phyloP scores from a whole-genome alignment of 1,284 basidiomycete species.

The Psilocybe mexicana region DNA sequence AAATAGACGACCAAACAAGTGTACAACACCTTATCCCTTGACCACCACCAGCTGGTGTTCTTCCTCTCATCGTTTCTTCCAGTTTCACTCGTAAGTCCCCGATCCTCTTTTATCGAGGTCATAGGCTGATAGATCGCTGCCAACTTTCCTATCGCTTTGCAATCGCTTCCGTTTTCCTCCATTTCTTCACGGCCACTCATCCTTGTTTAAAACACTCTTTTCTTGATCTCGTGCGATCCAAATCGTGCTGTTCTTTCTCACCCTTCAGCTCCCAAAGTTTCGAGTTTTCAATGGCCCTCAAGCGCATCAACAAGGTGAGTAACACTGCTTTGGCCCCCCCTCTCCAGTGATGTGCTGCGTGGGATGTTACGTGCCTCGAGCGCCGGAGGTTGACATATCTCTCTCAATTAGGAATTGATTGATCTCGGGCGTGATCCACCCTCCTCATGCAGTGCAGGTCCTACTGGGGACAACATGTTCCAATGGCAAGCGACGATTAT shows the following conservation, averaged over 20 bases:
- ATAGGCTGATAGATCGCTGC: constrained; percentile 18
- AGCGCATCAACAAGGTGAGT: constrained; percentile 97
- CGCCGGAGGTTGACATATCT: constrained; percentile 24
- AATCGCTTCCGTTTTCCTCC: constrained; percentile 20
- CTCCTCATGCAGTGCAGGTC: constrained; percentile 95
- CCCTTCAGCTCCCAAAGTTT: constrained; percentile 29
- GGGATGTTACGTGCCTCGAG: constrained; percentile 10
- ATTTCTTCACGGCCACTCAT: constrained; percentile 17
- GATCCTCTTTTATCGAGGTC: constrained; percentile 1
- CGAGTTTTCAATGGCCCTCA: constrained; percentile 76
- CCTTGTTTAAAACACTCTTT: constrained; percentile 23
- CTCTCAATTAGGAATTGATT: constrained; percentile 79
- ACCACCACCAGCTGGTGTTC: constrained; percentile 48
- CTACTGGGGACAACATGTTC: constrained; percentile 96
- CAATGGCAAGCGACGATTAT: constrained; percentile 98
- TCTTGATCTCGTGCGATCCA: constrained; percentile 45
- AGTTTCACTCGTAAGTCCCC: constrained; percentile 30
- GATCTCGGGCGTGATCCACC: constrained; percentile 98
- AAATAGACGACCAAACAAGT: constrained; percentile 47
- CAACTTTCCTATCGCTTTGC: constrained; percentile 22
- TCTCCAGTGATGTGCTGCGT: background rate
- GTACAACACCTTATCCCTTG: constrained; percentile 42
- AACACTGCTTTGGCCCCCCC: constrained; percentile 2
- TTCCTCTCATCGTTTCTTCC: constrained; percentile 17
- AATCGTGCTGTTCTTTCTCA: constrained; percentile 31